Base-by-base conservation (phyloP, 202 grass and related monocot genomes). In the Elaeis oleifera region DNA sequence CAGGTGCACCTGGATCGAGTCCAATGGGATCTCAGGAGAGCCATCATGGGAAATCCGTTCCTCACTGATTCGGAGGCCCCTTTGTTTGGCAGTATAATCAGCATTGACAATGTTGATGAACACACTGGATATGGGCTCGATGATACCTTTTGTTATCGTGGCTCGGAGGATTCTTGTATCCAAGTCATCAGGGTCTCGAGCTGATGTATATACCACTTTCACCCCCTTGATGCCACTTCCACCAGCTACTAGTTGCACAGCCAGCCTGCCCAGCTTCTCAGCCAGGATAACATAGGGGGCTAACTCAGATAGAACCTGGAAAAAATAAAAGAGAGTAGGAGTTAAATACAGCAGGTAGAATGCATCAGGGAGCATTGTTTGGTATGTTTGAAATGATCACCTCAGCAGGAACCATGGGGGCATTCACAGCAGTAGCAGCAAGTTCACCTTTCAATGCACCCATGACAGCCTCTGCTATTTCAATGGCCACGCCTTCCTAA, bases 51-150 rank as follows among this genome's bases (percentile, higher is more conserved):
- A 67, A 58, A 83, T 59, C 25, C 84, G 80, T 76, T 88, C 90
- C 63, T 96, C 91, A 0, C 69, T 64, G 8, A 96, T 59, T 25
- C 60, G 70, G 5, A 96, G 67, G 4, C 87, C 91, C 72, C 76
- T 77, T 67, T 82, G 83, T 52, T 74, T 95, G 9, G 90, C 81
- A 0, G 84, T 78, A 48, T 86, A 86, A 51, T 95, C 90, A 3
- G 83, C 85, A 65, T 87, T 95, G 27, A 90, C 90, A 22, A 95
- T 89, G 77, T 95, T 95, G 25, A 95, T 61, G 1, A 80, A 89
- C 17, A 74, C 80, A 5, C 71, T 86, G 4, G 90, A 86, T 59
- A 95, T 79, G 23, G 90, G 90, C n/a, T 95, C 90, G 0, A 90
- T 22, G 1, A 95, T 81, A 59, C 90, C 90, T 60, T 90, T 90